These are phyloP conservation scores for Pseudogymnoascus sp. DNA, from an alignment of 2,329 filamentous ascomycete species.

Conservation along the genomic window DNA sequence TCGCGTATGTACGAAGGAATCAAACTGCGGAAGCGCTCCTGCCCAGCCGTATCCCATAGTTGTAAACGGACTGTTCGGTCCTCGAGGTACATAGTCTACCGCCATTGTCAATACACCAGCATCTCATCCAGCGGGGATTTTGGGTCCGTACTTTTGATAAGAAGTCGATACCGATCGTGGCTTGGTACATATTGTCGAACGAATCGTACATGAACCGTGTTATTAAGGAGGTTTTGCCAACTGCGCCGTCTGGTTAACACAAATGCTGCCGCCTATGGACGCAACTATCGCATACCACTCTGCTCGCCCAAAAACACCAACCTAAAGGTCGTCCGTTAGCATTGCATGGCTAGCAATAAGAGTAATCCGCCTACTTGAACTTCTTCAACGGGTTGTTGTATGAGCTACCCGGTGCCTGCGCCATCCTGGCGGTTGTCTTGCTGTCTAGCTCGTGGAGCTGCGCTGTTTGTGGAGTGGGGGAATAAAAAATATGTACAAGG, in stretches of 20 bases:
- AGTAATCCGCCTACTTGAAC: constrained; percentile 70
- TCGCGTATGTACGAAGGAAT: constrained; percentile 99
- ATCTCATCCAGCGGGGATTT: constrained; percentile 18
- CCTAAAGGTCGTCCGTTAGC: constrained; percentile 40
- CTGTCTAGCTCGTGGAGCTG: constrained; percentile 3
- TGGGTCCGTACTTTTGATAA: constrained; percentile 72
- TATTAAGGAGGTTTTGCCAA: constrained; percentile 97
- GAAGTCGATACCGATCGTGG: constrained; percentile 98
- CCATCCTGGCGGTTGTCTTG: constrained; percentile 53
- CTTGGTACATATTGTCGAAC: constrained; percentile 99
- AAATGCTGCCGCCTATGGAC: constrained; percentile 13
- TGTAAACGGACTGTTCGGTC: constrained; percentile 96
- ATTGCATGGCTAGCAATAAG: neutral
- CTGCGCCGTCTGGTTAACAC: constrained; percentile 41
- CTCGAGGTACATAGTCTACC: constrained; percentile 96
- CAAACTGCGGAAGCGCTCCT: constrained; percentile 92
- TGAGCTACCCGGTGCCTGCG: constrained; percentile 70
- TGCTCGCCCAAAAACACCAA: constrained; percentile 97
- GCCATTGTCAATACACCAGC: constrained; percentile 9
- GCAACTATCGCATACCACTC: constrained; percentile 63
- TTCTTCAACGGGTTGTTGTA: constrained; percentile 99
- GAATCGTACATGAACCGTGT: constrained; percentile 99
- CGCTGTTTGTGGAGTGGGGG: neutral
- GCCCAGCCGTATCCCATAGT: constrained; percentile 96
- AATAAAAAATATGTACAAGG: constrained; percentile 8